Base-by-base conservation (phyloP, 2,329 filamentous ascomycete genomes). In the Aureobasidium sp. region DNA sequence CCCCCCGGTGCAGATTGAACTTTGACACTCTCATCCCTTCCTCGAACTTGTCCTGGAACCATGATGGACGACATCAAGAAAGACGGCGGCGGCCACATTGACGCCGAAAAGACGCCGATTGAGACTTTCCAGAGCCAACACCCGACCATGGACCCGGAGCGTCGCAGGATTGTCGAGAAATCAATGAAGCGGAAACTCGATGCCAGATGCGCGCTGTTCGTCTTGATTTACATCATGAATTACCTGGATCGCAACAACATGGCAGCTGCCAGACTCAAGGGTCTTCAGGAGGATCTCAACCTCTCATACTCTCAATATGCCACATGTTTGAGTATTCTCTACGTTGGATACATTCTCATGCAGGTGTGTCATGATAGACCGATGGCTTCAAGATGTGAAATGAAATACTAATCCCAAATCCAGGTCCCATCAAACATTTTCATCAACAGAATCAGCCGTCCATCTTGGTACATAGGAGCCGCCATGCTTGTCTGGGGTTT, bases 221-320 rank as follows among this genome's bases (percentile, higher is more conserved):
- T 89, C 42, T 66, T 88, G 58, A 86, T 89, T 71, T 89, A 88
- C 63, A 86, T 89, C 64, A 75, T 86, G 71, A 88, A 89, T 69
- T 89, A 87, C 66, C 68, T 85, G 11, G 79, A 83, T 59, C 32
- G 62, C 62, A 66, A 65, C 51, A 52, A 86, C 66, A 84, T 86
- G 57, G 82, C 82, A 2, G 76, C 82, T 1, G 84, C 84, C 1
- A 75, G 80, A 17, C 73, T 87, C 48, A 79, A 80, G 62, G 83
- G 83, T 3, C 70, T 88, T 25, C 78, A 84, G 55, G 71, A 73
- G 8, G 84, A 86, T 47, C 68, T 86, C 21, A 64, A 71, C 1
- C 71, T 86, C 56, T 66, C 68, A 38, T 70, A 79, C 60, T 76
- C 74, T 3, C 72, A 87, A 64, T 86, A 86, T 27, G 55, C 61